A percentile compares a stretch with the other conserved stretches of the same genome.
Evolutionary conservation across 2,329 filamentous ascomycete species (phyloP).

Genomic region (Plectosphaerella plurivora): DNA sequence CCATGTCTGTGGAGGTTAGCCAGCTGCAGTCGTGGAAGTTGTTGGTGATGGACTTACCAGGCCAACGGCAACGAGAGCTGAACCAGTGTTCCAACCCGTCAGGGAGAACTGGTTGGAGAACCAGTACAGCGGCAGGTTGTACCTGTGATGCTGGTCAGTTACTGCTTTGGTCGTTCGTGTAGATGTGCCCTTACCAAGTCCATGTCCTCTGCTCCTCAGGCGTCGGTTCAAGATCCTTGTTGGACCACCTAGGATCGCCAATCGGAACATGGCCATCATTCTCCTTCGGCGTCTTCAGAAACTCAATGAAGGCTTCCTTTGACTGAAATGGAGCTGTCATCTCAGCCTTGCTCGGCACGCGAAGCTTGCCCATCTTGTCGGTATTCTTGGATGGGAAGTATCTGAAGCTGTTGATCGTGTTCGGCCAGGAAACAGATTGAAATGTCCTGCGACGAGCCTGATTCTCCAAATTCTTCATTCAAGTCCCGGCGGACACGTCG

Average conservation of each 20-base stretch:
- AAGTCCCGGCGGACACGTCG: neutral
- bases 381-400: neutral
- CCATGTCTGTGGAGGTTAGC: conserved; percentile 14
- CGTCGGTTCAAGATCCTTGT: conserved; percentile 24
- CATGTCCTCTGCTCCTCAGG: conserved; percentile 20
- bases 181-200: conserved; percentile 15
- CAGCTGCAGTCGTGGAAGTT: neutral
- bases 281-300: conserved; percentile 14
- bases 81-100: conserved; percentile 23
- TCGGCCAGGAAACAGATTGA: neutral
- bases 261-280: conserved; percentile 12
- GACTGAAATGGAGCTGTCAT: conserved; percentile 18
- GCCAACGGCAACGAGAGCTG: conserved; percentile 20
- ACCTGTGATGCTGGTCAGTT: conserved; percentile 3
- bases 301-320: conserved; percentile 15
- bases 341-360: conserved; percentile 6
- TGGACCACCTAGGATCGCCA: conserved; percentile 21
- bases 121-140: conserved; percentile 21
- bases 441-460: neutral
- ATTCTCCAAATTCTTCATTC: neutral
- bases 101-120: conserved; percentile 20
- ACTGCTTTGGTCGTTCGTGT: neutral
- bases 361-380: conserved; percentile 6
- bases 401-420: neutral
- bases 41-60: conserved; percentile 8